phyloP scores from a whole-genome alignment of 2,329 filamentous ascomycete species.

The Thermothelomyces thermophilus region DNA sequence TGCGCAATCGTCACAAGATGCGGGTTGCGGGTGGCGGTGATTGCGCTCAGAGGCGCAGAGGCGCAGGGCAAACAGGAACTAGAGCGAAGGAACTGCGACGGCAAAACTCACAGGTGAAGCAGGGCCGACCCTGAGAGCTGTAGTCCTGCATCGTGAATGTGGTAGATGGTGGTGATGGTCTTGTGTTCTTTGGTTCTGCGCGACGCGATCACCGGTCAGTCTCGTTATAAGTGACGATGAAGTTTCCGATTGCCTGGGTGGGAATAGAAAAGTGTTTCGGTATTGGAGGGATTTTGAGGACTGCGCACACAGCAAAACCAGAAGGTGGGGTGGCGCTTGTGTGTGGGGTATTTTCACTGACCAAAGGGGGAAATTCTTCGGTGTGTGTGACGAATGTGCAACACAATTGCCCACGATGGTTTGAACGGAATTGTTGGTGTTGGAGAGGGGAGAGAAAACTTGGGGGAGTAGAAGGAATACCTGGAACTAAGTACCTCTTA shows the following conservation, averaged over 20 bases:
- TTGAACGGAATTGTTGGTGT: constrained; percentile 7
- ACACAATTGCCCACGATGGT: constrained; percentile 13
- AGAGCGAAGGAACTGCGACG: constrained; percentile 18
- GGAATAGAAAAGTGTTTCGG: constrained; percentile 20
- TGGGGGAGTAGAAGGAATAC: constrained; percentile 9
- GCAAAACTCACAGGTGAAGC: constrained; percentile 45
- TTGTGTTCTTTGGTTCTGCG: constrained; percentile 13
- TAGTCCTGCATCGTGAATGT: constrained; percentile 31
- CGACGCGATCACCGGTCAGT: constrained; percentile 20
- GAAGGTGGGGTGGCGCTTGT: constrained; percentile 19
- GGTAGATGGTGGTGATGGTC: constrained; percentile 11
- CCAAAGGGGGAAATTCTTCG: constrained; percentile 6
- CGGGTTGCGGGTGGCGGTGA: constrained; percentile 16
- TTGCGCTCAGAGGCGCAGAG: constrained; percentile 16
- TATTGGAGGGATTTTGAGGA: constrained; percentile 21
- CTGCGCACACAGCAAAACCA: constrained; percentile 17
- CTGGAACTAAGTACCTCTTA: constrained; percentile 11
- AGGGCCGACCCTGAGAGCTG: constrained; percentile 33
- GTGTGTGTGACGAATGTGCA: constrained; percentile 8
- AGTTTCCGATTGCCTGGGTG: constrained; percentile 9
- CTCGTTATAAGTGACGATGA: constrained; percentile 15
- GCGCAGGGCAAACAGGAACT: constrained; percentile 21
- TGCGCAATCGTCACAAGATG: constrained; percentile 3
- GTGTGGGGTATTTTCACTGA: constrained; percentile 21
- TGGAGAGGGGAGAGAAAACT: neutral